Percentiles rank a stretch among this genome's conserved stretches.
Conservation (phyloP, 371 early-diverging fungal species). For the Coemansia sp. region DNA sequence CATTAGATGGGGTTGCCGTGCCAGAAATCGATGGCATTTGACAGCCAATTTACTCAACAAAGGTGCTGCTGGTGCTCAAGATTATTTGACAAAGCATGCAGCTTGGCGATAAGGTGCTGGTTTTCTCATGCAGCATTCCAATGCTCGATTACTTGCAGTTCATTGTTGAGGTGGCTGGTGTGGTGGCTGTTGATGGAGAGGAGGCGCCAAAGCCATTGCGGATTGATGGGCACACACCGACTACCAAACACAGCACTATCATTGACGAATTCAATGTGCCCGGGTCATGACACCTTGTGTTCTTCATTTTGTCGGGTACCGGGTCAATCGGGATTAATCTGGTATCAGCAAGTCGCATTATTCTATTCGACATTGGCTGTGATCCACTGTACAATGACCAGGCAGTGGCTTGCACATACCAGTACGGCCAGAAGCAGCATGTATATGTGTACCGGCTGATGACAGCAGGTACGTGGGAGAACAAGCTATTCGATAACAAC, state of each 20-base stretch:
- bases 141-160: conserved; percentile 63
- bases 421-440: conserved; percentile 70
- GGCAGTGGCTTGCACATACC: conserved; percentile 80
- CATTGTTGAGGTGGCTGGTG: conserved; percentile 10
- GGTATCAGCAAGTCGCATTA: conserved; percentile 81
- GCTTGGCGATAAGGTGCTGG: conserved; percentile 64
- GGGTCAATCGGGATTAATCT: conserved; percentile 91
- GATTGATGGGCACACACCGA: conserved; percentile 58
- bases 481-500: conserved; percentile 55
- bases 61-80: conserved; percentile 54
- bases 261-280: conserved; percentile 77
- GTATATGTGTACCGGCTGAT: conserved; percentile 79
- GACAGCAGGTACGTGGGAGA: conserved; percentile 60
- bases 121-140: conserved; percentile 72
- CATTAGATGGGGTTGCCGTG: background rate
- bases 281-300: conserved; percentile 60
- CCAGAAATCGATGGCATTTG: conserved; percentile 2
- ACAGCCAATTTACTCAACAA: conserved; percentile 46
- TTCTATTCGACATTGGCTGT: conserved; percentile 93
- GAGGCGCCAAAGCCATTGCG: conserved; percentile 15
- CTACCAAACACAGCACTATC: conserved; percentile 61
- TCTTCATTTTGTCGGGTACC: conserved; percentile 50
- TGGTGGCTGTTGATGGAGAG: background rate
- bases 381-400: conserved; percentile 95
- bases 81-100: conserved; percentile 54